Evolutionary conservation across 2,329 filamentous ascomycete genomes (phyloP).

Genomic region (Epicoccum sorghinum): DNA sequence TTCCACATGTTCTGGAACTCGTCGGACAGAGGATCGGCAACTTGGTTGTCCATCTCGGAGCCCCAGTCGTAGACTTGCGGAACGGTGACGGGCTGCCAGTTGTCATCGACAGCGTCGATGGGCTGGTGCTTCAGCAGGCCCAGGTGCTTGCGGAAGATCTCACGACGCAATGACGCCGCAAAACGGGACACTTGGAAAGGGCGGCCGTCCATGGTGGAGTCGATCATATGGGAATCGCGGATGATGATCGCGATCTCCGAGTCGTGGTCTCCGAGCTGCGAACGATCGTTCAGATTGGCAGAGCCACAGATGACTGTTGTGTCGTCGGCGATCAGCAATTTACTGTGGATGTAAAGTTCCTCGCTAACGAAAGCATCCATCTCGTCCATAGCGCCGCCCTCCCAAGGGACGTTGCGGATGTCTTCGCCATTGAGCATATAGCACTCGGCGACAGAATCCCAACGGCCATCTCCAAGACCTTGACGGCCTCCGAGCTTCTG

Average conservation of each 20-base stretch:
- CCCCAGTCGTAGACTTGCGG: constrained; percentile 61
- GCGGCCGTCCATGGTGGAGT: constrained; percentile 74
- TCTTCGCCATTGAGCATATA: constrained; percentile 82
- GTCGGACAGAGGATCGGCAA: constrained; percentile 74
- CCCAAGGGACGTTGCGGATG: constrained; percentile 69
- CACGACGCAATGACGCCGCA: constrained; percentile 79
- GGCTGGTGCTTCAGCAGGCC: constrained; percentile 79
- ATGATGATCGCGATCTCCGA: constrained; percentile 90
- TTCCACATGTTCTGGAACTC: constrained; percentile 76
- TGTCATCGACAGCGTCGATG: constrained; percentile 64
- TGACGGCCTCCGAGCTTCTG: constrained; percentile 57
- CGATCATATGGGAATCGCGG: constrained; percentile 74
- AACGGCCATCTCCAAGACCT: constrained; percentile 59
- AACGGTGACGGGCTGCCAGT: constrained; percentile 63
- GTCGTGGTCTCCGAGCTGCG: constrained; percentile 83
- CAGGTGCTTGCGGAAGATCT: constrained; percentile 90
- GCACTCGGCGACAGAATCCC: constrained; percentile 78
- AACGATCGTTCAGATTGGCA: constrained; percentile 72
- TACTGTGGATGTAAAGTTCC: constrained; percentile 69
- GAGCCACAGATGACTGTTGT: constrained; percentile 80
- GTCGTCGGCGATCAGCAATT: constrained; percentile 83
- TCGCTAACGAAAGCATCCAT: constrained; percentile 68
- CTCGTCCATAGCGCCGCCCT: constrained; percentile 60
- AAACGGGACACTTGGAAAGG: constrained; percentile 76
- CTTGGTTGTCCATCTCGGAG: constrained; percentile 58